These are phyloP conservation scores for Cryptococcus sp. DNA, from an alignment of 1,284 basidiomycete species.

Conservation along the genomic window DNA sequence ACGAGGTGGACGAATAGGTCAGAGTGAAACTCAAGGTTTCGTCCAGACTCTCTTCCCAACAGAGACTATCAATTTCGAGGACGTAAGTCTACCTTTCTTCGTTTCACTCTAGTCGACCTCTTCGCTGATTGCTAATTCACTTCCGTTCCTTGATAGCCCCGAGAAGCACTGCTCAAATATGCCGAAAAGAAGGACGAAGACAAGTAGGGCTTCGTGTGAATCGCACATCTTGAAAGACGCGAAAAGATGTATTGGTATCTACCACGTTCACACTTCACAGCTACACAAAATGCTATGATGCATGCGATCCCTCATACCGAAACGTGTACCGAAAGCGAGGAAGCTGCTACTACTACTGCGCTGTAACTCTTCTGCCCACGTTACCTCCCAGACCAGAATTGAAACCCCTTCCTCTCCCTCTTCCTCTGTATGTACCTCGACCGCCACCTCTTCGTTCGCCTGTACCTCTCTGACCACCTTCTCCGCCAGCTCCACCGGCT, in stretches of 20 bases:
- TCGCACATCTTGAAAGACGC: neutral
- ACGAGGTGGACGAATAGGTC: slow-evolving; percentile 87
- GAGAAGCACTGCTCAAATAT: slow-evolving; percentile 93
- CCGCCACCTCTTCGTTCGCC: slow-evolving; percentile 45
- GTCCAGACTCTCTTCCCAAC: slow-evolving; percentile 83
- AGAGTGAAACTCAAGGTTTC: slow-evolving; percentile 90
- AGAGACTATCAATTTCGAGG: slow-evolving; percentile 62
- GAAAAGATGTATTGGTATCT: no score
- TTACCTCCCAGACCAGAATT: slow-evolving; percentile 19
- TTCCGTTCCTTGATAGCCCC: slow-evolving; percentile 64
- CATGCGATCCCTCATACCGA: slow-evolving; percentile 1
- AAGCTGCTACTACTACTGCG: slow-evolving; percentile 7
- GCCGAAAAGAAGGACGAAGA: slow-evolving; percentile 66
- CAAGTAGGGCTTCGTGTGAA: slow-evolving; percentile 12
- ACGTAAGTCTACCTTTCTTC: slow-evolving; percentile 66
- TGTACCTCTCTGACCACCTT: slow-evolving; percentile 38
- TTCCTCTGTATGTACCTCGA: slow-evolving; percentile 38
- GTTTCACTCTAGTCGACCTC: neutral
- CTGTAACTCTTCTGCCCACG: slow-evolving; percentile 21
- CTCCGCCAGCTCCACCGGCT: slow-evolving; percentile 32
- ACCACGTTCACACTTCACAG: no score
- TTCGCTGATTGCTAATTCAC: neutral
- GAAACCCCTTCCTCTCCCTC: slow-evolving; percentile 35
- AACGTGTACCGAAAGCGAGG: neutral
- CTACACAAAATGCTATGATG: slow-evolving; percentile 13